Conservation (phyloP, 2,329 filamentous ascomycete species). For the Nigrograna mackinnonii region DNA sequence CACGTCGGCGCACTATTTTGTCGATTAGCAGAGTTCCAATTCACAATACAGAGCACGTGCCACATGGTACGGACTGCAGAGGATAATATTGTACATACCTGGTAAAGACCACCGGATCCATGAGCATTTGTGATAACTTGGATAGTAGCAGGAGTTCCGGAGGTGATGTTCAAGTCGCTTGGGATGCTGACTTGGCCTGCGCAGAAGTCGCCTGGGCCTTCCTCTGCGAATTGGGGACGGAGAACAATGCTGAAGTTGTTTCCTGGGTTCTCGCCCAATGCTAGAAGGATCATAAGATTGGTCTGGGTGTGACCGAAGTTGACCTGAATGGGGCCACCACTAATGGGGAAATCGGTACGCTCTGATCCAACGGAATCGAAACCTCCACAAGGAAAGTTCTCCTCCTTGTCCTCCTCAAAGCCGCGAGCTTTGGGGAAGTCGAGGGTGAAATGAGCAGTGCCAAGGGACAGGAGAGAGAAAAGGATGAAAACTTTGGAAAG, state of each 20-base stretch:
- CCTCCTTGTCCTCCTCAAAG: slow-evolving; percentile 51
- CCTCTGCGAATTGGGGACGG: slow-evolving; percentile 61
- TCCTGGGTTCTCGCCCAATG: slow-evolving; percentile 55
- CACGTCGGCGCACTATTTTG: slow-evolving; percentile 70
- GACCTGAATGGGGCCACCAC: slow-evolving; percentile 56
- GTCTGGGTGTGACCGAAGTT: slow-evolving; percentile 57
- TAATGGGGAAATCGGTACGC: slow-evolving; percentile 54
- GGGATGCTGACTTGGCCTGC: slow-evolving; percentile 63
- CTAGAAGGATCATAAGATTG: slow-evolving; percentile 57
- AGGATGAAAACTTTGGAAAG: slow-evolving; percentile 37
- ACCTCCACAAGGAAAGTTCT: slow-evolving; percentile 56
- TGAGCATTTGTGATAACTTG: slow-evolving; percentile 70
- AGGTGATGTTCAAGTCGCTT: slow-evolving; percentile 51
- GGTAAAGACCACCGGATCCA: slow-evolving; percentile 66
- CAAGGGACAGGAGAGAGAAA: slow-evolving; percentile 47
- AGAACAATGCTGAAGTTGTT: slow-evolving; percentile 72
- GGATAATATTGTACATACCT: slow-evolving; percentile 40
- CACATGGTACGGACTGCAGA: neutral
- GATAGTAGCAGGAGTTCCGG: slow-evolving; percentile 67
- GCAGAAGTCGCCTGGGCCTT: slow-evolving; percentile 69
- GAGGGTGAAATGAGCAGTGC: slow-evolving; percentile 61
- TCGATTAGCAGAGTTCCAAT: neutral
- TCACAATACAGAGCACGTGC: too few species aligned
- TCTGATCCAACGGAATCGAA: slow-evolving; percentile 46
- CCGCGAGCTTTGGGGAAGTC: slow-evolving; percentile 57